phyloP scores from a whole-genome alignment of 2,329 filamentous ascomycete genomes.

The Coleophoma cylindrospora region DNA sequence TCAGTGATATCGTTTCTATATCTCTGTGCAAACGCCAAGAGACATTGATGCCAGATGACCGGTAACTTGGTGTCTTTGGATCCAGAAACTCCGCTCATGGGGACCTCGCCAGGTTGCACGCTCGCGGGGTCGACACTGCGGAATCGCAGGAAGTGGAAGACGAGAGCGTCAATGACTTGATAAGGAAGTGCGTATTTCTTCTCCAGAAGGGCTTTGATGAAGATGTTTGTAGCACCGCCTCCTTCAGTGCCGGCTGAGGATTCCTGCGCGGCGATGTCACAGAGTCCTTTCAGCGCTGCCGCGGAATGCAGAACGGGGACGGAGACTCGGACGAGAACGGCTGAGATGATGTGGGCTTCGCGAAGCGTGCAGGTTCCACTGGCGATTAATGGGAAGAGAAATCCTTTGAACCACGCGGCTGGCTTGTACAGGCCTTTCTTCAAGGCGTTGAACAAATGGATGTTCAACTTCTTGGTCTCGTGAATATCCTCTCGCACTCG shows the following conservation, averaged over 20 bases:
- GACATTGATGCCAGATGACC: slow-evolving; percentile 92
- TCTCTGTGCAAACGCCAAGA: slow-evolving; percentile 86
- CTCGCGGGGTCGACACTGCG: slow-evolving; percentile 60
- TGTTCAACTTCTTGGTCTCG: slow-evolving; percentile 90
- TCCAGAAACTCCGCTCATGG: slow-evolving; percentile 44
- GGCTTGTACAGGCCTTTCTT: slow-evolving; percentile 95
- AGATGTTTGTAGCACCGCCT: slow-evolving; percentile 88
- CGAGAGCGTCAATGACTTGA: slow-evolving; percentile 88
- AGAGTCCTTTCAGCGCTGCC: slow-evolving; percentile 84
- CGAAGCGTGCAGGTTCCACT: slow-evolving; percentile 85
- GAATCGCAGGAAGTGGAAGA: slow-evolving; percentile 96
- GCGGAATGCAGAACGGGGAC: slow-evolving; percentile 91
- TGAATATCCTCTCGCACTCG: slow-evolving; percentile 90
- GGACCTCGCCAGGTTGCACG: slow-evolving; percentile 40
- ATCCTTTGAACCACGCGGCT: slow-evolving; percentile 92
- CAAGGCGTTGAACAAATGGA: slow-evolving; percentile 89
- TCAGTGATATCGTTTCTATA: slow-evolving; percentile 97
- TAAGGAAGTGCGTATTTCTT: slow-evolving; percentile 97
- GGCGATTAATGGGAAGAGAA: slow-evolving; percentile 84
- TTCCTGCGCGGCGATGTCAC: slow-evolving; percentile 90
- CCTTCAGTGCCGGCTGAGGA: slow-evolving; percentile 78
- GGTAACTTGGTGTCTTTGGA: slow-evolving; percentile 66
- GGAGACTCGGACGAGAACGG: slow-evolving; percentile 77
- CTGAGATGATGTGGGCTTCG: slow-evolving; percentile 87
- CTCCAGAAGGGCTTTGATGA: slow-evolving; percentile 87